These are phyloP conservation scores for Diaporthe citrichinensis DNA, from an alignment of 2,329 filamentous ascomycete species.

Conservation along the genomic window DNA sequence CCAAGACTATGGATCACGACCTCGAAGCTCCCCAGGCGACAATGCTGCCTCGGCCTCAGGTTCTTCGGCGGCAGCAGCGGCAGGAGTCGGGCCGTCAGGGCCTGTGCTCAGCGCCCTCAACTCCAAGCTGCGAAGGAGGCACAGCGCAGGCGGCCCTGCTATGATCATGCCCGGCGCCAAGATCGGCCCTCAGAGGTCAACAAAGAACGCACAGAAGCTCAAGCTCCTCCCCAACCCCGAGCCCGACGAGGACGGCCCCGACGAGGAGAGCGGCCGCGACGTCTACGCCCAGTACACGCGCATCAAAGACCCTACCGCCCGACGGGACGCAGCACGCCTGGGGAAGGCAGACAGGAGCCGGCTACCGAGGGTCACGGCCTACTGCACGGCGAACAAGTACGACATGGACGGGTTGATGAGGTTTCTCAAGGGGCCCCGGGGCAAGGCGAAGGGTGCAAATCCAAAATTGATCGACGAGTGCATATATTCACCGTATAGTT, in stretches of 20 bases:
- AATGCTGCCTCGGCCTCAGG: slow-evolving; percentile 49
- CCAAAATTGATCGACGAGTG: slow-evolving; percentile 98
- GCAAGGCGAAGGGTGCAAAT: slow-evolving; percentile 81
- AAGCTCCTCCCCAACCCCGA: slow-evolving; percentile 96
- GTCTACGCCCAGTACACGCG: slow-evolving; percentile 98
- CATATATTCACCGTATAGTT: slow-evolving; percentile 94
- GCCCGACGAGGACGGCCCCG: slow-evolving; percentile 79
- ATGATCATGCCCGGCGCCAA: slow-evolving; percentile 69
- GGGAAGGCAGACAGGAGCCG: slow-evolving; percentile 93
- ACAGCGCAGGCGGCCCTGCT: slow-evolving; percentile 83
- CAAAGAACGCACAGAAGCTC: slow-evolving; percentile 95
- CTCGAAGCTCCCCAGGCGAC: slow-evolving; percentile 47
- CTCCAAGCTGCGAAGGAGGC: slow-evolving; percentile 87
- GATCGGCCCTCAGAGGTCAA: slow-evolving; percentile 94
- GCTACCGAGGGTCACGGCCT: slow-evolving; percentile 92
- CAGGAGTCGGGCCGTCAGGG: slow-evolving; percentile 52
- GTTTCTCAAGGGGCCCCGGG: slow-evolving; percentile 84
- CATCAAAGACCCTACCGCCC: slow-evolving; percentile 95
- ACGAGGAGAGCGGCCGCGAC: slow-evolving; percentile 93
- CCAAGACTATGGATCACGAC: slow-evolving; percentile 43
- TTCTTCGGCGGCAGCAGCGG: slow-evolving; percentile 45
- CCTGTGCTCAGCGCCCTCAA: slow-evolving; percentile 86
- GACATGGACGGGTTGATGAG: slow-evolving; percentile 90
- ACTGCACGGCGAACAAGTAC: slow-evolving; percentile 94
- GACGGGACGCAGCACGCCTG: slow-evolving; percentile 90